Base-by-base conservation (phyloP, 2,329 filamentous ascomycete genomes). In the Trichoderma sp. region DNA sequence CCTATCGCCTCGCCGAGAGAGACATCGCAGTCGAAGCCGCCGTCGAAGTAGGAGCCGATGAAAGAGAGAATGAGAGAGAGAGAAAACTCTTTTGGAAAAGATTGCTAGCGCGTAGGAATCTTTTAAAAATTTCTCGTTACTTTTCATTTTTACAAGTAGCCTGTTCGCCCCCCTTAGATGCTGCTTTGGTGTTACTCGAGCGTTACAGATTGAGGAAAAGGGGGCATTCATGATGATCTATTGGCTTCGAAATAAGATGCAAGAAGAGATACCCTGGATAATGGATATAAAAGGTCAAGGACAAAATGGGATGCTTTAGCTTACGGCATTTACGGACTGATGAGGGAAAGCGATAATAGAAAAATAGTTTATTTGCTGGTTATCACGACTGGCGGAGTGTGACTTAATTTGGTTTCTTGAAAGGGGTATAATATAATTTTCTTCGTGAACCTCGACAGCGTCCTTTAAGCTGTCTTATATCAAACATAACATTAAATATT, bases 1-100 rank as follows among this genome's bases (percentile, higher is more conserved):
- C 69, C n/a, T 75, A 52, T 81, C 79, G 10, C 77, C 79, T 11
- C 77, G 77, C 7, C 75, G 78, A 60, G 77, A 80, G 52, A 72
- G 79, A 60, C 75, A 77, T 35, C 77, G 75, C 77, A 85, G 70
- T 76, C 77, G 73, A 75, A 80, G 68, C 75, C 82, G 76, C 78
- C 80, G 73, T 75, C 82, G 77, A 80, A 84, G 69, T 75, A 70
- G 75, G 61, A 76, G 74, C 64, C 73, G 68, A 43, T 69, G 43
- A 69, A 49, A 13, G 8, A 35, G 11, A 35, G 8, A 33, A 10
- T 65, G 21, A 14, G 6, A 14, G 13, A 35, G 11, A 11, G 10
- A 33, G 6, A 21, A 47, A 16, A 21, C 0, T 13, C 40, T 13
- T 6, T 4, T 33, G 24, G 16, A 14, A 29, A 57, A 33, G 14